Base-by-base conservation (phyloP, 495 filamentous ascomycete genomes). In the Xylaria flabelliformis region DNA sequence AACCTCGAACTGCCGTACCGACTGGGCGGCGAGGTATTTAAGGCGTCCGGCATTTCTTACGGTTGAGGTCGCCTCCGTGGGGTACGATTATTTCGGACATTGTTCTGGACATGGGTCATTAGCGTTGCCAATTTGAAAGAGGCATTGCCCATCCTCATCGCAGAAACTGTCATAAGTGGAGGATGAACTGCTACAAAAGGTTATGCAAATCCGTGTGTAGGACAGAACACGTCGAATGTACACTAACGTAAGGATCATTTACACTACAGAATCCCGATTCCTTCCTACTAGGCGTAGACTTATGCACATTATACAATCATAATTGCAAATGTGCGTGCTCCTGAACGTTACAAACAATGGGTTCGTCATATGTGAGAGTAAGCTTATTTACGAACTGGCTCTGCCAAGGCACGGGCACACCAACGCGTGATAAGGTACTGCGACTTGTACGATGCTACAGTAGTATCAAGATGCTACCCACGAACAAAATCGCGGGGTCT, bases 111-210 rank as follows among this genome's bases (percentile, higher is more conserved):
- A 69, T 61, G 67, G 67, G 67, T 61, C n/a, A 24, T 36, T 69
- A 69, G 67, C 50, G 53, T 69, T 69, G 67, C 67, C 67, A 61
- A 69, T 59, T 69, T 59, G 67, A 69, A 69, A 59, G 67, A 69
- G 53, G 67, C 67, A 69, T 46, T 69, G 67, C 67, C 46, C 66
- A 69, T 58, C 53, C 53, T 69, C 67, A 69, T 58, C 15, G 8
- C 15, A 24, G 32, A 69, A 69, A 44, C 39, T 69, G 67, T 69
- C 67, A 69, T 69, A 61, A 61, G 67, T 69, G 67, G 67, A 69
- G 51, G 53, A 36, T 21, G 67, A 21, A 24, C 67, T 12, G 50
- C 51, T 59, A 17, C 8, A 61, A 29, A 24, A 19, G 41, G 48
- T 59, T 61, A 46, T 69, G 67, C 67, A 69, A 68, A 42, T 41